Base-by-base conservation (phyloP, 1,284 basidiomycete species). In the Boletus smithii region DNA sequence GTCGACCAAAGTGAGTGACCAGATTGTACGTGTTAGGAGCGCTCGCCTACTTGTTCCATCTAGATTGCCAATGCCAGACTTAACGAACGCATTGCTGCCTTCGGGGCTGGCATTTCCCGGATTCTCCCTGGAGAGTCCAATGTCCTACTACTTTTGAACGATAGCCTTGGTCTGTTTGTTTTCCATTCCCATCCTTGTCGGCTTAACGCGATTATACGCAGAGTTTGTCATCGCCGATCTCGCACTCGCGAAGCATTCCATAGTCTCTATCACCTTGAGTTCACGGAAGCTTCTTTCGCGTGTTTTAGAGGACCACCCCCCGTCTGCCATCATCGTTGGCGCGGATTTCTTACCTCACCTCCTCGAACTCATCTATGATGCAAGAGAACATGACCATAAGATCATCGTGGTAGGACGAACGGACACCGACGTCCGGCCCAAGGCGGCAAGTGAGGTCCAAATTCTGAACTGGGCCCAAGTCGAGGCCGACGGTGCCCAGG, bases 221-320 rank as follows among this genome's bases (percentile, higher is more conserved):
- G 88, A 91, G 63, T 90, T 88, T 56, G 56, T 91, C 53, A 75
- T 90, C 42, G 73, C 79, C 18, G 88, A 91, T 65, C 72, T 91
- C 23, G 88, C 88, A 4, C 73, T 91, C 29, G 81, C 85, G 4
- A 79, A 80, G 2, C 74, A 83, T 55, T 83, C 81, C 7, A 81
- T 91, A 44, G 71, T 79, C 3, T 87, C 88, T 0, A 74, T 85
- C 55, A 89, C 87, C 2, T 68, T 90, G 35, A 70, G 79, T 16
- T 77, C 80, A 0, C 66, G 75, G 8, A 73, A 71, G 11, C 64
- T 90, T 10, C 73, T 91, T 35, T 71, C 79, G 1, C 67, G 72
- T 5, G 76, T 86, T 20, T 69, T 91, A 5, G 81, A 87, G 24
- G 67, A 68, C 2, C 80, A 88, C 53, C 73, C 78, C 1, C 83